Base-by-base conservation (phyloP, 345 rosid species). In the Melastoma malabathricum region DNA sequence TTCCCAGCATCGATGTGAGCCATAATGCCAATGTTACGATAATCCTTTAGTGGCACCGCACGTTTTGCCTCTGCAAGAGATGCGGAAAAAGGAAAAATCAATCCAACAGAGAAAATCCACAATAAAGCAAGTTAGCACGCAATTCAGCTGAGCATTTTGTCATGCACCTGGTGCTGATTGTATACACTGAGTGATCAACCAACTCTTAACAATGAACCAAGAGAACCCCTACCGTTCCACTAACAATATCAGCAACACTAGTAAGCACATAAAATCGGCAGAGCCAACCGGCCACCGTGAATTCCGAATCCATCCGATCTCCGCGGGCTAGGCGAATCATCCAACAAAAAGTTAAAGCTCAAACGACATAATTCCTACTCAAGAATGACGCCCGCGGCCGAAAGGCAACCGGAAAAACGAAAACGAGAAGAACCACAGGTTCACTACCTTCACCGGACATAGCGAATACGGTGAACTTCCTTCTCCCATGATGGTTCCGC, bases 1-100 rank as follows among this genome's bases (percentile, higher is more conserved):
- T 92, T 92, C n/a, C 98, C 98, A 0, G 96, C 96, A 67, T 92
- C 98, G 50, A 92, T 92, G 74, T 92, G 98, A 59, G 98, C 98
- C 98, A 86, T 92, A 62, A 92, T 86, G 50, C 96, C 98, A 1
- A 92, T 92, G 64, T 92, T 86, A 46, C 98, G 66, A 65, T 86
- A 92, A 59, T 92, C 98, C 51, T 58, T 76, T 65, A 92, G 72
- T 0, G 98, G 92, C 15, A 92, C 76, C 0, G 66, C 44, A 0
- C 95, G 96, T 59, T 86, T 80, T 43, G 62, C 52, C 34, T 78
- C 96, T 73, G 41, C 47, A 67, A 46, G 17, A 60, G 51, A 23
- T 18, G 5, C 3, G 43, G 14, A 22, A 23, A 31, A 16, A 18
- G 18, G n/a, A 34, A 13, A 0, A 51, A 29, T 27, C 18, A 46